Conservation (phyloP, 176 grass and related monocot species). For the Alloteropsis semialata region DNA sequence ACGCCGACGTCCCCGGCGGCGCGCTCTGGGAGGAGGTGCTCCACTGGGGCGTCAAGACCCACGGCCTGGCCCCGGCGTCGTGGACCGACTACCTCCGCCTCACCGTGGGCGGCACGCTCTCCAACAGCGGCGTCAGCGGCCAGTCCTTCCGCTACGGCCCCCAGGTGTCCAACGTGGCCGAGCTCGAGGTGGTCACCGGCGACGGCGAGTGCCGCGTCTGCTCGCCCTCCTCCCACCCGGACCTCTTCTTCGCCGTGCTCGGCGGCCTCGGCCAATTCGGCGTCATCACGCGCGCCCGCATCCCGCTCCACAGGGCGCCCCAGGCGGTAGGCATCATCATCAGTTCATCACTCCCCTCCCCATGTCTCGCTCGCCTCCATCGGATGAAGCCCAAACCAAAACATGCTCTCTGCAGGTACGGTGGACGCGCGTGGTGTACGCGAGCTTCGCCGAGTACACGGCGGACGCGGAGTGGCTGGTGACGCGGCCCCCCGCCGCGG, state of each 20-base stretch:
- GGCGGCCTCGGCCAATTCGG: constrained; percentile 98
- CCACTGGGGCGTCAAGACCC: constrained; percentile 59
- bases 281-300: constrained; percentile 82
- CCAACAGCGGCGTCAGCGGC: constrained; percentile 87
- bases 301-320: constrained; percentile 65
- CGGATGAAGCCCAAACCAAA: no score
- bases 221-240: constrained; percentile 39
- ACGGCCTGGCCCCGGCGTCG: constrained; percentile 61
- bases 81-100: constrained; percentile 97
- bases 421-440: constrained; percentile 79
- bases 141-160: constrained; percentile 84
- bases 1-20: constrained; percentile 70
- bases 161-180: constrained; percentile 81
- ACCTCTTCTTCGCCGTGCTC: constrained; percentile 87
- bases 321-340: no score
- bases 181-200: constrained; percentile 75
- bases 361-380: no score
- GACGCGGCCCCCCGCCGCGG: constrained; percentile 26
- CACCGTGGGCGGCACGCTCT: constrained; percentile 95
- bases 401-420: no score
- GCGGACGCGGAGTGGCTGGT: constrained; percentile 83
- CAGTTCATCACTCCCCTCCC: no score
- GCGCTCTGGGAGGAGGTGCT: constrained; percentile 95
- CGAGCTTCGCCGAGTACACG: constrained; percentile 67
- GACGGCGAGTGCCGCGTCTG: constrained; percentile 60